phyloP scores from a whole-genome alignment of 495 filamentous ascomycete genomes.

The Corynascus novoguineensis region DNA sequence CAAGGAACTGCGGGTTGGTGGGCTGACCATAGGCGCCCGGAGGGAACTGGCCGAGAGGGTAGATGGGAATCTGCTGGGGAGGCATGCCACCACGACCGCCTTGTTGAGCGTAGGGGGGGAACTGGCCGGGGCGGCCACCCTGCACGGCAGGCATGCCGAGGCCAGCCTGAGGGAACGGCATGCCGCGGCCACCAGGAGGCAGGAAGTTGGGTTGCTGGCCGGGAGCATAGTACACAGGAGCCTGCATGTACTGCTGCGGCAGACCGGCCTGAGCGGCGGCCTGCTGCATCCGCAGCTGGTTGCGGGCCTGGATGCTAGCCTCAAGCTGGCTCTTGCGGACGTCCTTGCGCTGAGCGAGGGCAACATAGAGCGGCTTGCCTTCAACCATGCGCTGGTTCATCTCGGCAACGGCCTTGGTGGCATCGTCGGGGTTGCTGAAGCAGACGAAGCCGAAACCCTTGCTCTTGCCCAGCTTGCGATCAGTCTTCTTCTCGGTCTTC shows the following conservation, averaged over 20 bases:
- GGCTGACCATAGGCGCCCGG: slow-evolving; percentile 52
- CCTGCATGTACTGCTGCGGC: slow-evolving; percentile 78
- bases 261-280: slow-evolving; percentile 88
- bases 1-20: slow-evolving; percentile 49
- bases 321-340: slow-evolving; percentile 98
- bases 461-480: slow-evolving; percentile 88
- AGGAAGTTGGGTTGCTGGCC: slow-evolving; percentile 75
- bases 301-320: slow-evolving; percentile 97
- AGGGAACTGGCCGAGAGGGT: slow-evolving; percentile 69
- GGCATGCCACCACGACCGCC: slow-evolving; percentile 72
- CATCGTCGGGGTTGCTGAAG: slow-evolving; percentile 98
- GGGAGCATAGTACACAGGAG: slow-evolving; percentile 80
- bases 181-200: slow-evolving; percentile 69
- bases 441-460: slow-evolving; percentile 99
- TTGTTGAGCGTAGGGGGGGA: slow-evolving; percentile 76
- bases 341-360: slow-evolving; percentile 97
- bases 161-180: slow-evolving; percentile 80
- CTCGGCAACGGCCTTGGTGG: slow-evolving; percentile 96
- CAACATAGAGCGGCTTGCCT: slow-evolving; percentile 95
- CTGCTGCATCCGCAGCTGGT: slow-evolving; percentile 97
- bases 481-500: slow-evolving; percentile 51
- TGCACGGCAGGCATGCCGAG: slow-evolving; percentile 80
- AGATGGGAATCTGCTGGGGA: slow-evolving; percentile 77
- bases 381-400: slow-evolving; percentile 99
- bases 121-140: slow-evolving; percentile 76